Conservation (phyloP, 1,284 basidiomycete species). For the Apiotrichum gracile region DNA sequence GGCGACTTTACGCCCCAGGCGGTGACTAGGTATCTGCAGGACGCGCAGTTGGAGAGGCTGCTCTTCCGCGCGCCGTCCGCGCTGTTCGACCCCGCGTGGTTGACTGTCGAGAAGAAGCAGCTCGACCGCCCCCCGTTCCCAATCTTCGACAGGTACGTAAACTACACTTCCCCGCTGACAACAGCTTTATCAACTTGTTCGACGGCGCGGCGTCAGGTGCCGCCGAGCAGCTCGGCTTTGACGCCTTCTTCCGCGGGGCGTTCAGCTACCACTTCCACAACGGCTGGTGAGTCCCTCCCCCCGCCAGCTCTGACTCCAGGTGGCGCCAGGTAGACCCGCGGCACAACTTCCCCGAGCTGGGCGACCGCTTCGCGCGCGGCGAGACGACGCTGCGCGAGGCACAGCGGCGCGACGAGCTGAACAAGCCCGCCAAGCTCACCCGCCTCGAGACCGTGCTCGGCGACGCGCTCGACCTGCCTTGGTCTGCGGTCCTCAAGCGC, state of each 20-base stretch:
- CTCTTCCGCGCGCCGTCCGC: slow-evolving; percentile 74
- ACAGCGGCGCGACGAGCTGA: slow-evolving; percentile 32
- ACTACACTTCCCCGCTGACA: not conserved
- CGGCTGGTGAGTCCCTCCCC: slow-evolving; percentile 56
- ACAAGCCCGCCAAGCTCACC: not conserved
- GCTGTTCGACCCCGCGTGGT: slow-evolving; percentile 79
- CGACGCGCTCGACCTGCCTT: slow-evolving; percentile 63
- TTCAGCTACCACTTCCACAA: slow-evolving; percentile 85
- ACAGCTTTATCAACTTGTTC: slow-evolving; percentile 53
- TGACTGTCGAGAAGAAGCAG: slow-evolving; percentile 75
- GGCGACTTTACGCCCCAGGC: slow-evolving; percentile 85
- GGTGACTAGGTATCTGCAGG: slow-evolving; percentile 69
- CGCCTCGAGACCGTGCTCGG: not conserved
- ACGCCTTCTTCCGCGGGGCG: slow-evolving; percentile 78
- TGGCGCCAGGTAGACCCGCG: slow-evolving; percentile 86
- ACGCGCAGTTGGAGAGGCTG: slow-evolving; percentile 66
- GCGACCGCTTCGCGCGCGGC: slow-evolving; percentile 65
- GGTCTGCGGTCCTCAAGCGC: slow-evolving; percentile 83
- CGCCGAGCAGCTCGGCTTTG: slow-evolving; percentile 69
- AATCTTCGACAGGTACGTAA: slow-evolving; percentile 61
- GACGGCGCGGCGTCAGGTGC: slow-evolving; percentile 64
- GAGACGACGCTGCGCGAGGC: slow-evolving; percentile 54
- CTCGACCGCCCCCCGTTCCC: slow-evolving; percentile 75
- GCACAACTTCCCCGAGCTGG: slow-evolving; percentile 87
- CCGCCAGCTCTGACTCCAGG: slow-evolving; percentile 50